Base-by-base conservation (phyloP, 2,329 filamentous ascomycete genomes). In the Clathrospora elynae region DNA sequence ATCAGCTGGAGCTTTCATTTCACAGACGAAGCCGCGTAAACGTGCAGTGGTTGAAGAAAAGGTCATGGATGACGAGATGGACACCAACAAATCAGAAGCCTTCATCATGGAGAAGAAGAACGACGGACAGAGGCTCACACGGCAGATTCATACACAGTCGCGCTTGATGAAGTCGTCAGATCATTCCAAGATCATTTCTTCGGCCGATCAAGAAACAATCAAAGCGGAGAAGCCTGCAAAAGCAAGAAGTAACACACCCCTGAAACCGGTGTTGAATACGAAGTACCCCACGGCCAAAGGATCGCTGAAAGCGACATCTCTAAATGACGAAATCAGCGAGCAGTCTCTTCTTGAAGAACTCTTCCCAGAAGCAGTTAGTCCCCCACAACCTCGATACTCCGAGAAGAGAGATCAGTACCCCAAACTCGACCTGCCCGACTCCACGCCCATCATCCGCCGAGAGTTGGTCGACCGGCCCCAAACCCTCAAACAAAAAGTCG, bases 311-410 rank as follows among this genome's bases (percentile, higher is more conserved):
- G 26, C 38, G 29, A 24, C 36, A 16, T 24, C 29, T 12, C 32
- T 16, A 18, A 37, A 24, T 2, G 35, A 33, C 8, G 51, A 43
- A 32, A 16, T 41, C 26, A 61, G 46, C 30, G 58, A 66, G 35
- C 66, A 63, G 19, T 72, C 73, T 4, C 64, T 77, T 34, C 60
- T 75, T 5, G 71, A 75, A 37, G 75, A 80, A 52, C 73, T 84
- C 1, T 83, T 83, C 52, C 80, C 81, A 4, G 77, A 80, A 52
- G 74, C 55, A 16, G 59, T 34, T 38, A 51, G 39, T 17, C 46
- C 56, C 20, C 46, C 47, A 11, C 56, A 59, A 29, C 39, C 56
- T 22, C 49, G 49, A 6, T 38, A 46, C 26, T 17, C 35, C 11
- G 39, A 48, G 19, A 35, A 43, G 17, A 49, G 56, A 28, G 46